Evolutionary conservation across 2,329 filamentous ascomycete species (phyloP).

Genomic region (Fusarium aywerte): DNA sequence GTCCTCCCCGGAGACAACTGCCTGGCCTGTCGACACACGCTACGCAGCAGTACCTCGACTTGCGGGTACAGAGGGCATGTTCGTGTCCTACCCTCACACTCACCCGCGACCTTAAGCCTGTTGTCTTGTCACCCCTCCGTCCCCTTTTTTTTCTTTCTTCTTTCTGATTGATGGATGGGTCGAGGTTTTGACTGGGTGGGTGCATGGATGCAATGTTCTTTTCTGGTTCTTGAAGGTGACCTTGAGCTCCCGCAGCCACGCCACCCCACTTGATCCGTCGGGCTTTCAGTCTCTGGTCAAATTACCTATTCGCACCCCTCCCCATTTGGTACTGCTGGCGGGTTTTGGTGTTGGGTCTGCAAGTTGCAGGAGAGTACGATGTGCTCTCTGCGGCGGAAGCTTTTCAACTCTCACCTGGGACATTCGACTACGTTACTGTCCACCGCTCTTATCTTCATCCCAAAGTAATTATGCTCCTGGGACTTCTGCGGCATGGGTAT

Average conservation of each 20-base stretch:
- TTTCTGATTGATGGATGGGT: conserved; percentile 25
- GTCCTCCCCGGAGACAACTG: conserved; percentile 51
- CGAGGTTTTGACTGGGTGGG: conserved; percentile 19
- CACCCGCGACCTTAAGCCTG: conserved; percentile 17
- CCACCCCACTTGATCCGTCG: conserved; percentile 29
- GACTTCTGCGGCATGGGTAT: conserved; percentile 41
- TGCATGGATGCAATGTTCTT: conserved; percentile 30
- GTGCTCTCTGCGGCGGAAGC: conserved; percentile 18
- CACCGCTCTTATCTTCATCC: conserved; percentile 44
- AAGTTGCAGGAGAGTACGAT: conserved; percentile 29
- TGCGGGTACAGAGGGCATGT: conserved; percentile 23
- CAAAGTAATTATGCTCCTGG: conserved; percentile 40
- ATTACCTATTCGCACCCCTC: conserved; percentile 13
- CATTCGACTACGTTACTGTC: conserved; percentile 27
- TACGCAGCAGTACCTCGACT: conserved; percentile 32
- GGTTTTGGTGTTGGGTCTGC: conserved; percentile 11
- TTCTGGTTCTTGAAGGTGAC: conserved; percentile 31
- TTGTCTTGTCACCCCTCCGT: conserved; percentile 30
- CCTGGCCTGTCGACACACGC: conserved; percentile 30
- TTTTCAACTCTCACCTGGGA: conserved; percentile 32
- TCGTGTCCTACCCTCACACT: conserved; percentile 17
- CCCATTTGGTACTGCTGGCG: conserved; percentile 19
- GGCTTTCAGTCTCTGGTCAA: conserved; percentile 19
- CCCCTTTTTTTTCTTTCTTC: conserved; percentile 34
- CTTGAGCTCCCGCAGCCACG: conserved; percentile 29